Percentiles rank a stretch among this genome's conserved stretches.
Evolutionary conservation across 805 yeast species (phyloP).

Genomic region (Lipomyces starkeyi): DNA sequence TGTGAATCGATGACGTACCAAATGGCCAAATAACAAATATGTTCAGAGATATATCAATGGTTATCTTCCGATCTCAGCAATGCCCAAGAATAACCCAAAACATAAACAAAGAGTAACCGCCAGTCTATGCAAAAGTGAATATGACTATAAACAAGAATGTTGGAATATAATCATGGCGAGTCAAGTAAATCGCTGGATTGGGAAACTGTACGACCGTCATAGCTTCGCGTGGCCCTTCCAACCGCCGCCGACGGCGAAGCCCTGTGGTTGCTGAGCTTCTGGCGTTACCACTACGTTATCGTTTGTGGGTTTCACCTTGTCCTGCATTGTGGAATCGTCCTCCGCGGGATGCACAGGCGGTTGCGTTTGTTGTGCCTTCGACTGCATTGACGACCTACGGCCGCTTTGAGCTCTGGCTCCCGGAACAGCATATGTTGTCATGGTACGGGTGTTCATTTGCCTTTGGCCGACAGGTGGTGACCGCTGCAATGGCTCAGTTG

Average conservation of each 20-base stretch:
- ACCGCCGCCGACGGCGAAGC: constrained; percentile 4
- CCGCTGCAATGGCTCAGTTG: background rate
- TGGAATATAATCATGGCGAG: background rate
- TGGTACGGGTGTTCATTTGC: background rate
- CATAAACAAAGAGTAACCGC: background rate
- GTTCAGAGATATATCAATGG: too few species aligned
- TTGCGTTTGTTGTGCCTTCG: too few species aligned
- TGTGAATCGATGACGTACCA: background rate
- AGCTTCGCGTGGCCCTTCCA: background rate
- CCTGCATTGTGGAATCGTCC: background rate
- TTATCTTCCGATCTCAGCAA: too few species aligned
- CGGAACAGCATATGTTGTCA: background rate
- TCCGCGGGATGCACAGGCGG: background rate
- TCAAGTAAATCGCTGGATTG: background rate
- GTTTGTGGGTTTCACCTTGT: background rate
- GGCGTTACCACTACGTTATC: background rate
- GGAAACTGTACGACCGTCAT: background rate
- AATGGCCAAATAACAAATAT: too few species aligned
- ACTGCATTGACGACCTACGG: background rate
- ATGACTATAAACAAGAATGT: background rate
- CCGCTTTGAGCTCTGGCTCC: background rate
- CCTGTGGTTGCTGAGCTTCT: background rate
- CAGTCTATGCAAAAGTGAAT: background rate
- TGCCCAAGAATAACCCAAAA: background rate
- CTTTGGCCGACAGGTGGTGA: background rate